phyloP scores from a whole-genome alignment of 2,329 filamentous ascomycete species.

The Colletotrichum navitas region DNA sequence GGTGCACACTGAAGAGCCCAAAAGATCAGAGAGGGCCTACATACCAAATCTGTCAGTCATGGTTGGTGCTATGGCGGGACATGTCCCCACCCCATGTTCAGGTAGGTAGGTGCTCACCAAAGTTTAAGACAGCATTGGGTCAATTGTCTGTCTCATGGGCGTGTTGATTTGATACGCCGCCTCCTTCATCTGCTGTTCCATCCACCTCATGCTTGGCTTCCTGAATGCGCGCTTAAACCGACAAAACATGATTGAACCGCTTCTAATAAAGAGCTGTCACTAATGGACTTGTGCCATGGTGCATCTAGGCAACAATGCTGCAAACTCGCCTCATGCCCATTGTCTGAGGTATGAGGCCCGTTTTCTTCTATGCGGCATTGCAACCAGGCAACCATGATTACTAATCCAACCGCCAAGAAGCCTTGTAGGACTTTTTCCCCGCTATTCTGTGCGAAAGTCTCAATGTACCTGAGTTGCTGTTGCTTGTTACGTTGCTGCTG shows the following conservation, averaged over 20 bases:
- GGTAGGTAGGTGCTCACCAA: no score
- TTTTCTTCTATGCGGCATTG: neutral
- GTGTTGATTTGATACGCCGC: no score
- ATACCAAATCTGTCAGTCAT: neutral
- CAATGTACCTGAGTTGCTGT: neutral
- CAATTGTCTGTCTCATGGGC: no score
- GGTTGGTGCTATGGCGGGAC: neutral
- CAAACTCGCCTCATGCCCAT: neutral
- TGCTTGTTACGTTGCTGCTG: neutral
- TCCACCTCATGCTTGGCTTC: no score
- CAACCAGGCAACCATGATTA: neutral
- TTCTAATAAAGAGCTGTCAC: neutral
- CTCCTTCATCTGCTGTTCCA: no score
- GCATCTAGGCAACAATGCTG: neutral
- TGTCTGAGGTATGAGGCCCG: no score
- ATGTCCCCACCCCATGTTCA: no score
- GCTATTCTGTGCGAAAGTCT: neutral
- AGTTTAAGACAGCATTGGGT: no score
- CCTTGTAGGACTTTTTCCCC: neutral
- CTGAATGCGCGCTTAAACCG: no score
- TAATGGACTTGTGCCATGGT: neutral
- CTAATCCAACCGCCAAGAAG: neutral
- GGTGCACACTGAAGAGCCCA: no score
- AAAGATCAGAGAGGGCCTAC: neutral
- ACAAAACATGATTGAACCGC: neutral